Evolutionary conservation across 768 basidiomycete genomes (phyloP).

Genomic region (Mycena vulgaris): DNA sequence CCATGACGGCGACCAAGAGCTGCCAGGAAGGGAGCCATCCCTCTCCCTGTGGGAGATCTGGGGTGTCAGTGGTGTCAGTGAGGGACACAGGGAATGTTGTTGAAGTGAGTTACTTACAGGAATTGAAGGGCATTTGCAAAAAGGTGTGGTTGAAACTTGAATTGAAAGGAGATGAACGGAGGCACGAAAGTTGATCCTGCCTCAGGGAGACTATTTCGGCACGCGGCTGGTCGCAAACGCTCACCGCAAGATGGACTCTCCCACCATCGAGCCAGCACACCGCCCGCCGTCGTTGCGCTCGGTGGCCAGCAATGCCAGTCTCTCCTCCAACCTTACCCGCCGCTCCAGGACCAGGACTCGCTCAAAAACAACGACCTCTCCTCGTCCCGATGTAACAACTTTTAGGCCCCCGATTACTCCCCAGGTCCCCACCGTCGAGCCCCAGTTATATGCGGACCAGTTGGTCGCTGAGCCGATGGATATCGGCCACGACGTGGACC

Average conservation of each 20-base stretch:
- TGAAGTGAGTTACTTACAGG: constrained; percentile 11
- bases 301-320: constrained; percentile 65
- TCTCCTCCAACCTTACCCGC: constrained; percentile 65
- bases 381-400: constrained; percentile 25
- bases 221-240: too few species aligned
- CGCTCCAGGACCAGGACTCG: constrained; percentile 69
- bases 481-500: constrained; percentile 4
- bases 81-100: too few species aligned
- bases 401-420: constrained; percentile 23
- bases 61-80: constrained; percentile 24
- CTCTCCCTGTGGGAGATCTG: constrained; percentile 74
- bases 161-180: too few species aligned
- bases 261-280: background rate
- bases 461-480: constrained; percentile 30
- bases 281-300: constrained; percentile 58
- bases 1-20: constrained; percentile 81
- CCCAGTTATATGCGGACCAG: constrained; percentile 5
- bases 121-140: constrained; percentile 24
- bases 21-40: constrained; percentile 93
- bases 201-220: too few species aligned
- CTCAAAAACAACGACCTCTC: constrained; percentile 59
- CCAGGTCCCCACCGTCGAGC: constrained; percentile 11
- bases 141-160: too few species aligned
- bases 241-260: constrained; percentile 2
- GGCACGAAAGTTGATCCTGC: too few species aligned